Evolutionary conservation across 495 filamentous ascomycete genomes (phyloP).

Genomic region (Podospora pseudopauciseta): DNA sequence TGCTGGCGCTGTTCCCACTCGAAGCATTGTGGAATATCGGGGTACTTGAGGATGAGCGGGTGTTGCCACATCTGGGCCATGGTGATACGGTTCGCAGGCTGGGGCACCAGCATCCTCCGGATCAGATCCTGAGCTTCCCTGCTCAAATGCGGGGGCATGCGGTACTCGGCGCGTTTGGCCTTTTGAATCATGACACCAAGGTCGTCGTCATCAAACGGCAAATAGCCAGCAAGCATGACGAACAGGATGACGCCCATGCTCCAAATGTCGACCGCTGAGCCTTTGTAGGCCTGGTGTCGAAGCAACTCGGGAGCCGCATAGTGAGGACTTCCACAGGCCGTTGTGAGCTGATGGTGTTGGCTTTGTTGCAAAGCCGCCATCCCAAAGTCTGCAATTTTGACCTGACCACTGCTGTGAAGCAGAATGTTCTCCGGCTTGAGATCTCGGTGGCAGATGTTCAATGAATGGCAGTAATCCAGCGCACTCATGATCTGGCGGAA

Average conservation of each 20-base stretch:
- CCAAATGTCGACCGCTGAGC: constrained; percentile 86
- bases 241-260: constrained; percentile 90
- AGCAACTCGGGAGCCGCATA: constrained; percentile 94
- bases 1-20: constrained; percentile 21
- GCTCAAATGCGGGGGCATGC: constrained; percentile 64
- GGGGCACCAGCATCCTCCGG: constrained; percentile 63
- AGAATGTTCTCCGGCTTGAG: constrained; percentile 97
- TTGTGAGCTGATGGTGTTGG: constrained; percentile 65
- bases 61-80: constrained; percentile 81
- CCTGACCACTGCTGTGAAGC: constrained; percentile 61
- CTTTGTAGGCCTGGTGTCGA: constrained; percentile 65
- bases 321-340: constrained; percentile 93
- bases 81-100: constrained; percentile 71
- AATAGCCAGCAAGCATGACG: constrained; percentile 69
- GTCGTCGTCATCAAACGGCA: constrained; percentile 74
- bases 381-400: constrained; percentile 96
- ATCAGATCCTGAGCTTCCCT: constrained; percentile 77
- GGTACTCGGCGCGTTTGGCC: constrained; percentile 67
- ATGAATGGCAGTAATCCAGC: constrained; percentile 83
- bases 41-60: constrained; percentile 75
- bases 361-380: constrained; percentile 91
- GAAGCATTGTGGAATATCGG: constrained; percentile 57
- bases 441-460: constrained; percentile 94
- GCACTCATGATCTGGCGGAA: constrained; percentile 94
- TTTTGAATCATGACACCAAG: constrained; percentile 58